Conservation (phyloP, 2,329 filamentous ascomycete genomes). For the Fusarium marasasianum region DNA sequence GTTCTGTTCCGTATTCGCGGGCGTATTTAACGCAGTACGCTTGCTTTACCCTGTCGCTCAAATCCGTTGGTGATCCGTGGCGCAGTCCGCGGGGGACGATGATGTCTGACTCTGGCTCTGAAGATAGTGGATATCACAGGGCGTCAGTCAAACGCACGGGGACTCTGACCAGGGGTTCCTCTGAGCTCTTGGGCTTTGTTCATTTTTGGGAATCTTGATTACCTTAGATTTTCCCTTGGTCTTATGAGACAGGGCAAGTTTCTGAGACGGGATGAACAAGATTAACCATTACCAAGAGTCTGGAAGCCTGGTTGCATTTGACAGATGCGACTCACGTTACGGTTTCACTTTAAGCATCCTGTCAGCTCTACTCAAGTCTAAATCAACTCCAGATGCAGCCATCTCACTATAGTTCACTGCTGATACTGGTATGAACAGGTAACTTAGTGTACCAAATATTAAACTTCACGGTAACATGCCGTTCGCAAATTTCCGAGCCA, state of each 20-base stretch:
- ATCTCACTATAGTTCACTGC: neutral
- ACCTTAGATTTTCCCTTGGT: neutral
- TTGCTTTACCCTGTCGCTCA: constrained; percentile 19
- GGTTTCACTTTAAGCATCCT: constrained; percentile 8
- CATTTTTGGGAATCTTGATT: constrained; percentile 16
- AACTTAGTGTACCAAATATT: neutral
- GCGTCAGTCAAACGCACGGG: constrained; percentile 5
- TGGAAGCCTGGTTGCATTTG: constrained; percentile 6
- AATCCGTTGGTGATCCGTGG: constrained; percentile 26
- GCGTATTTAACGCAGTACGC: constrained; percentile 15
- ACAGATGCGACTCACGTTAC: constrained; percentile 6
- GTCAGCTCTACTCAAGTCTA: neutral
- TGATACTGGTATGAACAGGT: neutral
- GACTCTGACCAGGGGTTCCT: constrained; percentile 4
- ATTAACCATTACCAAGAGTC: constrained; percentile 1
- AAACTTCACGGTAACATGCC: neutral
- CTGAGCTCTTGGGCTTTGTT: neutral
- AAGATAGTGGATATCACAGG: constrained; percentile 24
- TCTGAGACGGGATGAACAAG: constrained; percentile 21
- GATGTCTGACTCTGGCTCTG: neutral
- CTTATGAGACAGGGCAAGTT: constrained; percentile 4
- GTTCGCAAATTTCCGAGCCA: constrained; percentile 6
- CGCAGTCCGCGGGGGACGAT: constrained; percentile 27
- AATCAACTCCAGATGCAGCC: neutral
- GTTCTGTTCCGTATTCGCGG: constrained; percentile 13